phyloP scores from a whole-genome alignment of 2,329 filamentous ascomycete genomes.

The Phialocephala sp. region DNA sequence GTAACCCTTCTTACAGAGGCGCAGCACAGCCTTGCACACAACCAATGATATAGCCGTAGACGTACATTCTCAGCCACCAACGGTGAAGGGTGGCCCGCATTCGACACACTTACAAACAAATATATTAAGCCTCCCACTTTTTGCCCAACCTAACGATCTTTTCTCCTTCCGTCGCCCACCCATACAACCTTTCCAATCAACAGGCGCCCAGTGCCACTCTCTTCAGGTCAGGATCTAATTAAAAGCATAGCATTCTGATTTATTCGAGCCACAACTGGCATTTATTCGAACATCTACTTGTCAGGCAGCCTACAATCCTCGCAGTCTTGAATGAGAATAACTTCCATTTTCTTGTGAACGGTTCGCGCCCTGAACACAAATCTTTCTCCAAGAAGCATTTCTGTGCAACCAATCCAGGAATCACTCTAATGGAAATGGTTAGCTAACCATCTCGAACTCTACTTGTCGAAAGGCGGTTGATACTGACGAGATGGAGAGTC shows the following conservation, averaged over 20 bases:
- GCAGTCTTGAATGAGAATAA: constrained; percentile 2
- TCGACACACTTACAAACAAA: constrained; percentile 2
- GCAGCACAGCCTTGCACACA: constrained; percentile 3
- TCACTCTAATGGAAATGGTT: background rate
- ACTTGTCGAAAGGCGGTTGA: constrained; percentile 1
- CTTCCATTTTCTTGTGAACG: background rate
- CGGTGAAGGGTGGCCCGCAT: background rate
- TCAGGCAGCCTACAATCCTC: background rate
- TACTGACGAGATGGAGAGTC: background rate
- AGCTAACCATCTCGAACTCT: background rate
- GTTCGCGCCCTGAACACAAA: background rate
- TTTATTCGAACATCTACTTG: background rate
- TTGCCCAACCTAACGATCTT: background rate
- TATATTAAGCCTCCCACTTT: no score
- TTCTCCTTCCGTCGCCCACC: background rate
- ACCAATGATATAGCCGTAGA: background rate
- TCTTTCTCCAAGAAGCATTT: background rate
- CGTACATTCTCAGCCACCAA: constrained; percentile 1
- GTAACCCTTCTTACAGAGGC: background rate
- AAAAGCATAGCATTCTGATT: background rate
- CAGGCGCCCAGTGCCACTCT: background rate
- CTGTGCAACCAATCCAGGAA: background rate
- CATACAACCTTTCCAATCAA: background rate
- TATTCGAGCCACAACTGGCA: background rate
- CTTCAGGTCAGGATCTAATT: background rate